phyloP scores from a whole-genome alignment of 78 protist genomes.

The Protostelium mycophagum region DNA sequence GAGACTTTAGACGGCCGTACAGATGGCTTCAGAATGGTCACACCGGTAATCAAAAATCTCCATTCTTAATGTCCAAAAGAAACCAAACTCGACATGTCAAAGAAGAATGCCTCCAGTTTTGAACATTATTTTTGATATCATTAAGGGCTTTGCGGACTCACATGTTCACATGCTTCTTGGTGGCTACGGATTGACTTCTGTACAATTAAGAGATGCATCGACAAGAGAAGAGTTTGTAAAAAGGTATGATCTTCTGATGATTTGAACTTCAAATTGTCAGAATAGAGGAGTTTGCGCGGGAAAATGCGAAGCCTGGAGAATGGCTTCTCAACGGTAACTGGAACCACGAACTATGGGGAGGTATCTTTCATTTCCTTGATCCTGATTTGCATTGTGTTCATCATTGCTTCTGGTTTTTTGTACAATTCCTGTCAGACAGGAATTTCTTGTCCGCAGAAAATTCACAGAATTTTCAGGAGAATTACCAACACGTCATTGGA shows the following conservation, averaged over 20 bases:
- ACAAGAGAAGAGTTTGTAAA: neutral
- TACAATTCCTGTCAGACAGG: too few relatives aligned
- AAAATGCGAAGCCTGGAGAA: neutral
- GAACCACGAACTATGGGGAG: constrained; percentile 4
- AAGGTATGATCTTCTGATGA: too few relatives aligned
- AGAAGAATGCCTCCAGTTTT: too few relatives aligned
- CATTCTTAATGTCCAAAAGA: too few relatives aligned
- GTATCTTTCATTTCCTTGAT: too few relatives aligned
- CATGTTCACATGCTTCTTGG: neutral
- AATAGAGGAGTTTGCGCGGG: neutral
- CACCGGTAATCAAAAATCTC: neutral
- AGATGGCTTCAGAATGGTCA: neutral
- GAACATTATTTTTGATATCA: neutral
- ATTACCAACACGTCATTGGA: neutral
- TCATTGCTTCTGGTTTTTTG: too few relatives aligned
- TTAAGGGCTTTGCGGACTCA: neutral
- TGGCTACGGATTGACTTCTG: neutral
- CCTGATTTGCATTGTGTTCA: too few relatives aligned
- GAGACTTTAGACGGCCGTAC: neutral
- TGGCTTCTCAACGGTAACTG: neutral
- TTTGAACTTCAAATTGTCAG: too few relatives aligned
- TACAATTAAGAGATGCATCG: neutral
- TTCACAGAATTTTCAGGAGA: neutral
- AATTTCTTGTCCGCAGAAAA: too few relatives aligned
- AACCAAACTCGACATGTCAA: too few relatives aligned